These are phyloP conservation scores for Craterostigma plantagineum DNA, from an alignment of 257 asterid genomes.

Conservation along the genomic window DNA sequence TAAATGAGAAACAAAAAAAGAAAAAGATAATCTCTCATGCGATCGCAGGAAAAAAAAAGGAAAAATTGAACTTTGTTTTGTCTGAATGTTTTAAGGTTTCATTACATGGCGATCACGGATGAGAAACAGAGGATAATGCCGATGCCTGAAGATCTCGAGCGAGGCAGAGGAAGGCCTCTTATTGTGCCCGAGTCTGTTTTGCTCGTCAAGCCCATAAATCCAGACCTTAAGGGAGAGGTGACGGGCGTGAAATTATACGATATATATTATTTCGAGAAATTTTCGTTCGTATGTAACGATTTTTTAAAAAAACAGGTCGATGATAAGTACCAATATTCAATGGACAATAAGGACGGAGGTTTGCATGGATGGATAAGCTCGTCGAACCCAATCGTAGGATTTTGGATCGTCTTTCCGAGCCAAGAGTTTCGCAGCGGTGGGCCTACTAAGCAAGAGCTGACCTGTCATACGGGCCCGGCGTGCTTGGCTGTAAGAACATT, in stretches of 20 bases:
- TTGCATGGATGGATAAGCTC: slow-evolving; percentile 56
- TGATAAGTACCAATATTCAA: slow-evolving; percentile 43
- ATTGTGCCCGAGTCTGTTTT: slow-evolving; percentile 44
- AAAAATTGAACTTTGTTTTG: no score
- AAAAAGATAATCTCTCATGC: no score
- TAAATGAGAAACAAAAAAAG: no score
- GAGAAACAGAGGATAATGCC: slow-evolving; percentile 47
- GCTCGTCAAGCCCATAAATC: slow-evolving; percentile 35
- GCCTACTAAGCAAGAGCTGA: slow-evolving; percentile 44
- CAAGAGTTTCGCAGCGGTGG: slow-evolving; percentile 46
- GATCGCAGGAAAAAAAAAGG: no score
- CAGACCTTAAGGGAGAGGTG: slow-evolving; percentile 54
- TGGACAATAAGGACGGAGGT: slow-evolving; percentile 47
- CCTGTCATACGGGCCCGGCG: slow-evolving; percentile 34
- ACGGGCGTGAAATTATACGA: no score
- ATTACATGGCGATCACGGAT: slow-evolving; percentile 45
- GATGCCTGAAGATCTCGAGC: slow-evolving; percentile 43
- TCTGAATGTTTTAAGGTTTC: slow-evolving; percentile 17
- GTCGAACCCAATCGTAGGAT: slow-evolving; percentile 28
- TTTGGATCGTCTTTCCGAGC: slow-evolving; percentile 45
- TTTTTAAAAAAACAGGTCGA: slow-evolving; percentile 30
- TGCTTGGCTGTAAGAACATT: slow-evolving; percentile 34
- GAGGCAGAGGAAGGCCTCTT: slow-evolving; percentile 26
- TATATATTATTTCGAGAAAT: no score
- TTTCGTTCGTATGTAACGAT: background rate